Conservation (phyloP, 495 filamentous ascomycete genomes). For the Lasiosphaeria miniovina region DNA sequence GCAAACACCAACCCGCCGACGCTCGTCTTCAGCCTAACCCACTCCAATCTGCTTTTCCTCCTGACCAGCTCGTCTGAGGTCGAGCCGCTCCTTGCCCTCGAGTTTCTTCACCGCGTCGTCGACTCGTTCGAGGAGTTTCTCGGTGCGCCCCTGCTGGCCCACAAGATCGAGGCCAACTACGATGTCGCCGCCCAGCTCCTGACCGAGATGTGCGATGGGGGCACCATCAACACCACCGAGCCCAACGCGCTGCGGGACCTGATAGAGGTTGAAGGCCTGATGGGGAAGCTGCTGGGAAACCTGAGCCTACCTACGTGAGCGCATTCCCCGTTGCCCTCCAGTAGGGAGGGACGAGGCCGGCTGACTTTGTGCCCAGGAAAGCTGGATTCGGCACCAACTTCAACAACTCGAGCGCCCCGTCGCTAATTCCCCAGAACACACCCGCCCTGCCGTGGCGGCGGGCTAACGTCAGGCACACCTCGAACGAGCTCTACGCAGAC, state of each 20-base stretch:
- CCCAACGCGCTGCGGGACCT: conserved; percentile 88
- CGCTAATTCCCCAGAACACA: conserved; percentile 38
- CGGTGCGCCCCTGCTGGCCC: conserved; percentile 79
- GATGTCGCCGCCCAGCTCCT: conserved; percentile 93
- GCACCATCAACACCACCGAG: conserved; percentile 85
- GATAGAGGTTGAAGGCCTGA: conserved; percentile 83
- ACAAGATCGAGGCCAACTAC: conserved; percentile 83
- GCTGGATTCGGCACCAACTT: conserved; percentile 19
- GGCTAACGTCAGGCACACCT: conserved; percentile 90
- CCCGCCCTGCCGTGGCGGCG: conserved; percentile 76
- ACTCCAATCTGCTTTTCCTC: conserved; percentile 86
- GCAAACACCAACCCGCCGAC: conserved; percentile 81
- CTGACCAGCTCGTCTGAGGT: conserved; percentile 77
- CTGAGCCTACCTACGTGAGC: conserved; percentile 74
- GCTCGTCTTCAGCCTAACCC: conserved; percentile 78
- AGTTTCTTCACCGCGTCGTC: conserved; percentile 89
- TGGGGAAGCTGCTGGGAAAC: conserved; percentile 87
- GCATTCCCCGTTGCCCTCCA: neutral
- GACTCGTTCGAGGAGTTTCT: conserved; percentile 95
- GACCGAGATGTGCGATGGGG: conserved; percentile 95
- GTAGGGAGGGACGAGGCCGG: neutral
- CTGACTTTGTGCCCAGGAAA: conserved; percentile 11
- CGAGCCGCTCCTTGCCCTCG: conserved; percentile 90
- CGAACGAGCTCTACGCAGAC: conserved; percentile 96
- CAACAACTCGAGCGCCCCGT: conserved; percentile 24